Base-by-base conservation (phyloP, 1,284 basidiomycete genomes). In the Neolentinus lepideus region DNA sequence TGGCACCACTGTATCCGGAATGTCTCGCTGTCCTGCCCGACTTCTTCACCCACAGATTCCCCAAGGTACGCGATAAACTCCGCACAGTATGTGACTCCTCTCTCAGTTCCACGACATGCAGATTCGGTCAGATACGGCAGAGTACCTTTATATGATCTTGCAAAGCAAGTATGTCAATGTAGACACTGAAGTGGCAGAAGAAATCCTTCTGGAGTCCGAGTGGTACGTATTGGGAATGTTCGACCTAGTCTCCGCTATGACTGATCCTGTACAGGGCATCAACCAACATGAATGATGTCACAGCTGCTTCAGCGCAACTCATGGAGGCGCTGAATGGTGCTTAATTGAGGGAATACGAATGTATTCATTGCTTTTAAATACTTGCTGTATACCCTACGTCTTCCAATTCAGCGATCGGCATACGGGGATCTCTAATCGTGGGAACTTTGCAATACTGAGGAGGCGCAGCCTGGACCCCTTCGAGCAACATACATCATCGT, bases 91-190 rank as follows among this genome's bases (percentile, higher is more conserved):
- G 6, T 43, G 19, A 43, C 38, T 21, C 16, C 33, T 43, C 8
- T n/a, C 16, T 16, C 6, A 43, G 38, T 43, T 8, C 6, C 29
- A 6, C 12, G 29, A 12, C 29, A 6, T 12, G 9, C 64, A 94
- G 91, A 75, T 94, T 52, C 84, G 93, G 51, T 75, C 84, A 6
- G 82, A 86, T 56, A 83, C 90, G 0, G 90, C 91, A 1, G 94
- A 96, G 67, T 81, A 87, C 59, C 66, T 95, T 0, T 96, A 92
- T 65, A 71, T 91, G 26, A 75, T 80, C 10, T 69, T 92, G 21
- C 88, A 91, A 63, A 81, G 80, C 57, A 77, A 77, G 51, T 88
- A 90, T 57, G 65, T 90, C 6, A 80, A 78, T 0, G 69, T 74
- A 56, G 85, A 88, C 11, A 81, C 80, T 2, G 83, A 85, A 14